phyloP scores from a whole-genome alignment of 768 basidiomycete genomes.

The Coprinopsis sp. region DNA sequence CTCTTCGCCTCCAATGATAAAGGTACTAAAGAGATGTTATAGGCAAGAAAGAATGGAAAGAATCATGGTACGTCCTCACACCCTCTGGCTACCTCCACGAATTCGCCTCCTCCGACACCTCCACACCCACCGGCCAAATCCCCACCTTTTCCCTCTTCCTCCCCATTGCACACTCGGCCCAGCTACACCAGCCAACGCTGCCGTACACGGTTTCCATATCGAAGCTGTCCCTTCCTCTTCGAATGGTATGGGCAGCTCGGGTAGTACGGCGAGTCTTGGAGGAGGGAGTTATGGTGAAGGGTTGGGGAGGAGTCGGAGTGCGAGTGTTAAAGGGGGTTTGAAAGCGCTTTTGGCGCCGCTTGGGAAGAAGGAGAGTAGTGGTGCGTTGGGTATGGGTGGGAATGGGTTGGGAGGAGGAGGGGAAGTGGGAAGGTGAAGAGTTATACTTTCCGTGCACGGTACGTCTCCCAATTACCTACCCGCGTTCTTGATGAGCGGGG shows the following conservation, averaged over 20 bases:
- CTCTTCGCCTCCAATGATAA: too few species aligned
- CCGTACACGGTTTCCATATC: conserved; percentile 94
- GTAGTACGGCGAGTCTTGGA: conserved; percentile 45
- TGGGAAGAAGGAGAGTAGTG: background rate
- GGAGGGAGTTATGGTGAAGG: conserved; percentile 31
- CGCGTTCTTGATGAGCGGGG: too few species aligned
- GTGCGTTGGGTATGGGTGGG: conserved; percentile 34
- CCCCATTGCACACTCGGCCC: conserved; percentile 94
- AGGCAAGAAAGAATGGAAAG: conserved; percentile 83
- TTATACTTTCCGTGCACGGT: conserved; percentile 86
- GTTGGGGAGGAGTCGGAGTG: background rate
- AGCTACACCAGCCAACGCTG: conserved; percentile 60
- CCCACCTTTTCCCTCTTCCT: conserved; percentile 89
- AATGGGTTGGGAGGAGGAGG: conserved; percentile 26
- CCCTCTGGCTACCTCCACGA: conserved; percentile 96
- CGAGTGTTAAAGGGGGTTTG: background rate
- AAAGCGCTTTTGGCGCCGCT: background rate
- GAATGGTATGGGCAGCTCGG: conserved; percentile 77
- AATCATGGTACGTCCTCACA: conserved; percentile 89
- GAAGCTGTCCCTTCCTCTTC: too few species aligned
- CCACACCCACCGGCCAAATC: too few species aligned
- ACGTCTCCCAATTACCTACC: too few species aligned
- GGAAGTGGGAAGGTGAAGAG: conserved; percentile 45
- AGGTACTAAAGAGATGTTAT: too few species aligned
- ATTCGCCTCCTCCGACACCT: conserved; percentile 76